Evolutionary conservation across 2,329 filamentous ascomycete species (phyloP).

Genomic region (Teratosphaeriaceae sp.): DNA sequence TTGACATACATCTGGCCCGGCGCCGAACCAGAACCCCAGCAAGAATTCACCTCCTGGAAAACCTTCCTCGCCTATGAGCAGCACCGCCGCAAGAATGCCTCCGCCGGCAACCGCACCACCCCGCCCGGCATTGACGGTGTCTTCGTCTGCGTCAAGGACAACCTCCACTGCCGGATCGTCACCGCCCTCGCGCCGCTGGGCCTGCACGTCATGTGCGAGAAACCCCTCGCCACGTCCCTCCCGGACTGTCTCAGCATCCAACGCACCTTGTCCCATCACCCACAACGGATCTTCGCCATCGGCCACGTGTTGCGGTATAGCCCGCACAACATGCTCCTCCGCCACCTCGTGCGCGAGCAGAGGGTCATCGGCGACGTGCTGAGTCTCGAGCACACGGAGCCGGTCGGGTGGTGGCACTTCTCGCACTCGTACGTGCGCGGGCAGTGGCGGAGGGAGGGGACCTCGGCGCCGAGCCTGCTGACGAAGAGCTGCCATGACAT

Average conservation of each 20-base stretch:
- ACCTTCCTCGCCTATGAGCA: conserved; percentile 70
- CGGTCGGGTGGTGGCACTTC: conserved; percentile 96
- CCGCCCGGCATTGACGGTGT: conserved; percentile 47
- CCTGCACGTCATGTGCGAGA: conserved; percentile 90
- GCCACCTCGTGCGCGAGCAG: conserved; percentile 69
- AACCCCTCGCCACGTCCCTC: conserved; percentile 77
- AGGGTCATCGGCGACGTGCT: conserved; percentile 75
- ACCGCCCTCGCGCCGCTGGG: conserved; percentile 60
- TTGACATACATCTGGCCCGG: conserved; percentile 53
- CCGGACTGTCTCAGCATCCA: conserved; percentile 68
- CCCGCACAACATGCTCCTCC: conserved; percentile 81
- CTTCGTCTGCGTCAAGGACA: conserved; percentile 74
- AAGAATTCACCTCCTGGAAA: conserved; percentile 67
- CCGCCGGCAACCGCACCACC: conserved; percentile 36
- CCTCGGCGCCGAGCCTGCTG: conserved; percentile 71
- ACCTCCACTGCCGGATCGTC: conserved; percentile 79
- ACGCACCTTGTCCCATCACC: conserved; percentile 18
- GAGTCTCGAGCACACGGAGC: conserved; percentile 86
- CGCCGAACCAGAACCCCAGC: conserved; percentile 42
- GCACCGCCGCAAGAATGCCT: conserved; percentile 49
- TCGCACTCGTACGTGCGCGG: conserved; percentile 84
- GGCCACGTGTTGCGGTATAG: conserved; percentile 92
- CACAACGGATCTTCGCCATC: conserved; percentile 65
- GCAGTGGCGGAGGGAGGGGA: conserved; percentile 82
- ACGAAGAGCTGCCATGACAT: conserved; percentile 98